Percentiles rank a stretch among this genome's conserved stretches.
phyloP scores from a whole-genome alignment of 1,284 basidiomycete species.

The Schizophyllum commune region DNA sequence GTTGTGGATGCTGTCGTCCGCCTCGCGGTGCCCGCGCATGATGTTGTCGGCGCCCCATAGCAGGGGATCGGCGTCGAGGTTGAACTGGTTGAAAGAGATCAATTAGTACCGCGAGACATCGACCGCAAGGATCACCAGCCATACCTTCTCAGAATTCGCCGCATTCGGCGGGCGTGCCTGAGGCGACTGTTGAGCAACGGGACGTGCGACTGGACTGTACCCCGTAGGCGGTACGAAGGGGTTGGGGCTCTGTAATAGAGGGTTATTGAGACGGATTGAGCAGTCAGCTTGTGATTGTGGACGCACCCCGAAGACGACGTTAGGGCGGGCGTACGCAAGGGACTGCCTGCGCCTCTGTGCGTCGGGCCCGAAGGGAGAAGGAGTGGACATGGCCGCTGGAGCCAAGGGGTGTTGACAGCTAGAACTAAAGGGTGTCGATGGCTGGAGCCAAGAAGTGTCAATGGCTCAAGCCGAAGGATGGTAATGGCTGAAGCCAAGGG shows the following conservation, averaged over 20 bases:
- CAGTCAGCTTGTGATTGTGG: not conserved
- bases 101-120: too few relatives aligned
- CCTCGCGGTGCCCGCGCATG: slow-evolving; percentile 8
- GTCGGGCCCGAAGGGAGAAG: not conserved
- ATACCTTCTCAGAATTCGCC: not conserved
- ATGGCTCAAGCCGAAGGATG: too few relatives aligned
- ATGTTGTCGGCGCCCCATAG: slow-evolving; percentile 12
- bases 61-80: slow-evolving; percentile 16
- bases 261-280: too few relatives aligned
- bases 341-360: not conserved
- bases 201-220: not conserved
- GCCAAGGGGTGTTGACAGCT: not conserved
- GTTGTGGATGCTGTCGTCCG: slow-evolving; percentile 14
- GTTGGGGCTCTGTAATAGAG: not conserved
- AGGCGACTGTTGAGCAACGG: too few relatives aligned
- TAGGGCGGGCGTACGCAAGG: not conserved
- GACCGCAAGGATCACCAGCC: too few relatives aligned
- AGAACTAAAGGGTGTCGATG: too few relatives aligned
- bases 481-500: too few relatives aligned
- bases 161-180: too few relatives aligned
- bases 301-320: not conserved
- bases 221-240: not conserved
- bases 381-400: not conserved
- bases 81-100: slow-evolving; percentile 12
- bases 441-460: too few relatives aligned